These are phyloP conservation scores for Aspergillus calidoustus DNA, from an alignment of 2,329 filamentous ascomycete genomes.

Conservation along the genomic window DNA sequence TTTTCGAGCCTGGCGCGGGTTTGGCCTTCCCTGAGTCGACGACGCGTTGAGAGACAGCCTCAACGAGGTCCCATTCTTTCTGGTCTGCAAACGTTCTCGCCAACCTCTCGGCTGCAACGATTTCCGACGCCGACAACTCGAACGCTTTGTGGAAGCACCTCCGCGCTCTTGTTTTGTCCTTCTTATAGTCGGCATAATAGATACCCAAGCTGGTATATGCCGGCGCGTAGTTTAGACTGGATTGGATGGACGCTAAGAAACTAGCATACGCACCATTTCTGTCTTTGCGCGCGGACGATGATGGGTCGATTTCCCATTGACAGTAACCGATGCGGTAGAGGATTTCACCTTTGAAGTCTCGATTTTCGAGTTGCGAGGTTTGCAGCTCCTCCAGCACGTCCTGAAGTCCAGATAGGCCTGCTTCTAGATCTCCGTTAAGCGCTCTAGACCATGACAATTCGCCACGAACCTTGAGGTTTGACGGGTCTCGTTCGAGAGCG, in stretches of 20 bases:
- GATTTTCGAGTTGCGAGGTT: conserved; percentile 61
- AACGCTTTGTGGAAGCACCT: conserved; percentile 96
- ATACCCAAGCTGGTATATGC: conserved; percentile 89
- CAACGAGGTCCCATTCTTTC: conserved; percentile 94
- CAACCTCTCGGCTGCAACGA: conserved; percentile 83
- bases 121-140: conserved; percentile 84
- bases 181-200: conserved; percentile 89
- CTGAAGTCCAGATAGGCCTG: conserved; percentile 72
- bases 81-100: conserved; percentile 85
- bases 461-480: conserved; percentile 77
- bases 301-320: conserved; percentile 81
- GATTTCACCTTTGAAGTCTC: conserved; percentile 80
- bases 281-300: conserved; percentile 74
- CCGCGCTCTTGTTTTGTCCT: conserved; percentile 83
- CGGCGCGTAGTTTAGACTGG: conserved; percentile 84
- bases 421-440: conserved; percentile 73
- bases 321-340: conserved; percentile 87
- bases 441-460: conserved; percentile 94
- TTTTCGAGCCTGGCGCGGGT: conserved; percentile 88
- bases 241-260: conserved; percentile 83
- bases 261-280: conserved; percentile 81
- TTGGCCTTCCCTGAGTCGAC: conserved; percentile 93
- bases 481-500: conserved; percentile 72
- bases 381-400: conserved; percentile 69
- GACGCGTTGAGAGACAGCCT: conserved; percentile 86